Percentiles rank a stretch among this genome's conserved stretches.
Evolutionary conservation across 352 stramenopile genomes (phyloP).

Genomic region (Saprolegnia parasitica): DNA sequence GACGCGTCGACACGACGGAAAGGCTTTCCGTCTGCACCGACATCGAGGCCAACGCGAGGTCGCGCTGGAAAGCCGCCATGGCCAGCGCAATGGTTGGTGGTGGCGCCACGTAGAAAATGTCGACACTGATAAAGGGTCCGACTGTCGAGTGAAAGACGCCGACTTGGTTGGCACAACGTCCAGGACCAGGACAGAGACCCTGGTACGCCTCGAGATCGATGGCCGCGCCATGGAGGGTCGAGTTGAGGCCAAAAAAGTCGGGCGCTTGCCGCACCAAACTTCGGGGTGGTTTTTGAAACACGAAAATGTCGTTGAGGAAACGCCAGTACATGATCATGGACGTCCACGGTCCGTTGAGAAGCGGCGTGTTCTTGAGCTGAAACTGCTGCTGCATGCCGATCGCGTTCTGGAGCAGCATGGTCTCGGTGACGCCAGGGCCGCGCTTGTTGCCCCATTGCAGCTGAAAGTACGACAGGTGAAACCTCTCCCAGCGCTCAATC

Average conservation of each 20-base stretch:
- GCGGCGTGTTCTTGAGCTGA: not conserved
- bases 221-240: not conserved
- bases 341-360: not conserved
- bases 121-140: not conserved
- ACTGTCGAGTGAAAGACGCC: not conserved
- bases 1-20: not conserved
- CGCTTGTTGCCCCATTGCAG: not conserved
- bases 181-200: not conserved
- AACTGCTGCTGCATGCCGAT: not conserved
- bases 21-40: too few species aligned
- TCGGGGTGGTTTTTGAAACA: not conserved
- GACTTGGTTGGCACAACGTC: not conserved
- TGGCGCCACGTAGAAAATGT: constrained; percentile 5
- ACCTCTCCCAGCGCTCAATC: not conserved
- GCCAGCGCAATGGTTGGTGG: not conserved
- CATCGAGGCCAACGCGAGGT: too few species aligned
- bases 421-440: not conserved
- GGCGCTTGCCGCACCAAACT: not conserved
- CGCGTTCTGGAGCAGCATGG: not conserved
- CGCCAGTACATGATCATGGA: not conserved
- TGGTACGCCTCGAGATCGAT: not conserved
- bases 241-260: not conserved
- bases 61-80: not conserved
- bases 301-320: constrained; percentile 10
- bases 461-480: not conserved